Conservation (phyloP, 2,329 filamentous ascomycete genomes). For the Gyromitra esculenta region DNA sequence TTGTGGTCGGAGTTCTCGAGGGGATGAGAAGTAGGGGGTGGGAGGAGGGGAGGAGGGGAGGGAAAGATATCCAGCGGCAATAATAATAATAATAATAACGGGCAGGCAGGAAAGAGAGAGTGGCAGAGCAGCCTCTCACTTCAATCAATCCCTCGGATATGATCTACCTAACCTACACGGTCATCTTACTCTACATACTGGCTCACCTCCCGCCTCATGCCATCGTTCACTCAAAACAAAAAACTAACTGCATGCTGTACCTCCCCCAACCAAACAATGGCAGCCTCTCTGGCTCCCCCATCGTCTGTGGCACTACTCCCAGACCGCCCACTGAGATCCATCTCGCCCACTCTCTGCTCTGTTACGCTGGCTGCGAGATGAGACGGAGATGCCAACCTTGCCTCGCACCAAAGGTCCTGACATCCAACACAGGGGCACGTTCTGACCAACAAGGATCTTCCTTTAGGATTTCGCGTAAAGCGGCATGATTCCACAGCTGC, state of each 20-base stretch:
- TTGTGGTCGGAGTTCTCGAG: conserved; percentile 24
- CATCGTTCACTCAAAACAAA: conserved; percentile 31
- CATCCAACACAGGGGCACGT: conserved; percentile 47
- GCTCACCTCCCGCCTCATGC: background rate
- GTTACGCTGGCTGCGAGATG: conserved; percentile 43
- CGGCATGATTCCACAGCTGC: conserved; percentile 30
- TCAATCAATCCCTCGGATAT: conserved; percentile 30
- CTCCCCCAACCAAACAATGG: conserved; percentile 35
- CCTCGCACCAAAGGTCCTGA: conserved; percentile 9
- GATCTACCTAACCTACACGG: conserved; percentile 31
- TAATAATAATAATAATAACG: conserved; percentile 2
- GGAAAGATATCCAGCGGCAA: conserved; percentile 43
- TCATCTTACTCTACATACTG: conserved; percentile 37
- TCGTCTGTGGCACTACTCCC: conserved; percentile 32
- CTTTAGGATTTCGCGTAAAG: conserved; percentile 43
- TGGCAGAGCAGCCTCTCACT: conserved; percentile 8
- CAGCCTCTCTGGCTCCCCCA: conserved; percentile 23
- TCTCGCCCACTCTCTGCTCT: conserved; percentile 20
- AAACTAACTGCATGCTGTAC: conserved; percentile 27
- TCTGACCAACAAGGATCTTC: conserved; percentile 29
- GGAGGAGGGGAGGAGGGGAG: conserved; percentile 16
- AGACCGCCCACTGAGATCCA: conserved; percentile 15
- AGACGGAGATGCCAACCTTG: conserved; percentile 44
- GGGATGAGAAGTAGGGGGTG: conserved; percentile 35
- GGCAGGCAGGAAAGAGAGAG: conserved; percentile 3